Evolutionary conservation across 768 basidiomycete species (phyloP).

Genomic region (Ramaria sp.): DNA sequence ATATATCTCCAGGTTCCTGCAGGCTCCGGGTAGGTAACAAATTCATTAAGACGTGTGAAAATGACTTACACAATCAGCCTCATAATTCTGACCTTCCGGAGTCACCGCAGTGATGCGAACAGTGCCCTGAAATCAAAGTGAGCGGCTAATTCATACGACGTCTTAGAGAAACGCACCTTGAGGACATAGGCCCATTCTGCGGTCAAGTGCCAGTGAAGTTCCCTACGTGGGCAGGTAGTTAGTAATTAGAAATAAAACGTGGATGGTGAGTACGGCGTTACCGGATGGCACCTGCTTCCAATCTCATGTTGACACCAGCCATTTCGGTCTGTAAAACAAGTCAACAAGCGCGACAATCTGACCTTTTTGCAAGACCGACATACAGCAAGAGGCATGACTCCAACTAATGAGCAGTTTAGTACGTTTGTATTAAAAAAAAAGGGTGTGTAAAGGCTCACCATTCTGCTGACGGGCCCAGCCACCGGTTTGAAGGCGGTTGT

Average conservation of each 20-base stretch:
- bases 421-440: not conserved
- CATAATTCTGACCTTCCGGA: conserved; percentile 38
- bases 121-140: conserved; percentile 24
- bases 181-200: conserved; percentile 22
- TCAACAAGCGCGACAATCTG: not conserved
- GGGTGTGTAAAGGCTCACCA: conserved; percentile 21
- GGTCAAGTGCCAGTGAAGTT: conserved; percentile 34
- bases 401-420: conserved; percentile 18
- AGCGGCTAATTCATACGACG: not conserved
- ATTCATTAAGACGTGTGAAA: not conserved
- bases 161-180: conserved; percentile 9
- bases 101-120: conserved; percentile 39
- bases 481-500: conserved; percentile 47
- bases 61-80: conserved; percentile 39
- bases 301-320: conserved; percentile 31
- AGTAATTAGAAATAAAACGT: not conserved
- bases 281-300: conserved; percentile 32
- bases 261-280: conserved; percentile 8
- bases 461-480: conserved; percentile 61
- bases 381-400: conserved; percentile 28
- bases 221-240: conserved; percentile 15
- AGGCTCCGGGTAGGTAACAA: conserved; percentile 13
- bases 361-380: conserved; percentile 8
- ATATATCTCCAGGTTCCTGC: conserved; percentile 33
- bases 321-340: conserved; percentile 8